Conservation (phyloP, 768 basidiomycete genomes). For the Tephrocybe sp. region DNA sequence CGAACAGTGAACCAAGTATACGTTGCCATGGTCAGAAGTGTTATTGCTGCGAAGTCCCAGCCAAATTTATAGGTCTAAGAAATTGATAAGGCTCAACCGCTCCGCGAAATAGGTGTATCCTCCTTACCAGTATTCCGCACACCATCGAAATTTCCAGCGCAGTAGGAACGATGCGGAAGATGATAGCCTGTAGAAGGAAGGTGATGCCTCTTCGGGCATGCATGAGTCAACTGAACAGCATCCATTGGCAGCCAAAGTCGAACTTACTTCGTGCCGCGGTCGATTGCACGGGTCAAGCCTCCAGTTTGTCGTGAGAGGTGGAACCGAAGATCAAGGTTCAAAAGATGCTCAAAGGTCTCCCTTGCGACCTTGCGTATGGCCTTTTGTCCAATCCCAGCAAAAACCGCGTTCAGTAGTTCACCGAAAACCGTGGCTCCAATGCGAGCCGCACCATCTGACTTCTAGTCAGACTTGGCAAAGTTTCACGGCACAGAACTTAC, state of each 20-base stretch:
- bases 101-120: not conserved
- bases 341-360: conserved; percentile 92
- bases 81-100: not conserved
- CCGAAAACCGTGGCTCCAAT: conserved; percentile 87
- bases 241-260: not conserved
- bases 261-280: conserved; percentile 91
- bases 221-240: not conserved
- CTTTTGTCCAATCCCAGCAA: conserved; percentile 92
- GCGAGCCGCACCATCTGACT: conserved; percentile 83
- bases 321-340: conserved; percentile 88
- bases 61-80: conserved; percentile 93
- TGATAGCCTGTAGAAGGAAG: conserved; percentile 87
- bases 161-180: conserved; percentile 95
- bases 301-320: conserved; percentile 94
- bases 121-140: conserved; percentile 87
- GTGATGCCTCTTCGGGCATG: conserved; percentile 75
- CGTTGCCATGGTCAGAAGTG: conserved; percentile 75
- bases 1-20: conserved; percentile 98
- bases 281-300: conserved; percentile 93
- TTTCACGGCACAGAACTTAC: conserved; percentile 45
- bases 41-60: conserved; percentile 94
- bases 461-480: conserved; percentile 3
- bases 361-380: conserved; percentile 93
- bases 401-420: conserved; percentile 92
- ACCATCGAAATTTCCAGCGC: conserved; percentile 96